A percentile compares a stretch with the other conserved stretches of the same genome.
These are phyloP conservation scores for Hygrocybe coccinea DNA, from an alignment of 768 basidiomycete species.

Conservation along the genomic window DNA sequence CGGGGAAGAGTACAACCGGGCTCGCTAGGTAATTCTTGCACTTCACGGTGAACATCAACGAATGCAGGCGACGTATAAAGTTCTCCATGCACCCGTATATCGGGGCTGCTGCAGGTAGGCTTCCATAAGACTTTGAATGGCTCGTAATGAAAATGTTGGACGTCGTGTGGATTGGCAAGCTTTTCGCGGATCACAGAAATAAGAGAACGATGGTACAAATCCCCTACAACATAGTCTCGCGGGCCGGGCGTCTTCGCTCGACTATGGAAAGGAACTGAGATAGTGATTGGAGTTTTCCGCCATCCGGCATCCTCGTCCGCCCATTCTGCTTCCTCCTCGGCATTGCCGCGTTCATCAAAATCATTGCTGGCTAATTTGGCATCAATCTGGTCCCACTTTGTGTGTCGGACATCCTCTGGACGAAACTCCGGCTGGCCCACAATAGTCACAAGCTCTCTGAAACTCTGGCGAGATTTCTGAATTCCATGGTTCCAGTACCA, in stretches of 20 bases:
- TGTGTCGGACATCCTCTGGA: constrained; percentile 1
- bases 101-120: neutral
- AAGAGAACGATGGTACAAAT: constrained; percentile 12
- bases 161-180: neutral
- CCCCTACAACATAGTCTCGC: constrained; percentile 1
- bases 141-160: constrained; percentile 6
- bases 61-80: constrained; percentile 15
- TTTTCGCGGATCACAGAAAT: constrained; percentile 12
- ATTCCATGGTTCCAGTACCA: constrained; percentile 17
- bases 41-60: constrained; percentile 13
- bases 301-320: constrained; percentile 14
- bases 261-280: constrained; percentile 2
- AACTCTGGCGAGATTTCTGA: constrained; percentile 15
- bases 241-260: neutral
- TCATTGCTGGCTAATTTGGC: neutral
- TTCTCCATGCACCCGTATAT: constrained; percentile 5
- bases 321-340: constrained; percentile 5
- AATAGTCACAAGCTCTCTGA: constrained; percentile 9
- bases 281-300: constrained; percentile 5
- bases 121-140: constrained; percentile 1
- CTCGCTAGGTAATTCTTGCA: constrained; percentile 14
- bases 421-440: constrained; percentile 1
- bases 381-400: constrained; percentile 6
- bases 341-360: too few species aligned
- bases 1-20: constrained; percentile 15